Evolutionary conservation across 108 stramenopile species (phyloP).

Genomic region (Stephanodiscus triporus): DNA sequence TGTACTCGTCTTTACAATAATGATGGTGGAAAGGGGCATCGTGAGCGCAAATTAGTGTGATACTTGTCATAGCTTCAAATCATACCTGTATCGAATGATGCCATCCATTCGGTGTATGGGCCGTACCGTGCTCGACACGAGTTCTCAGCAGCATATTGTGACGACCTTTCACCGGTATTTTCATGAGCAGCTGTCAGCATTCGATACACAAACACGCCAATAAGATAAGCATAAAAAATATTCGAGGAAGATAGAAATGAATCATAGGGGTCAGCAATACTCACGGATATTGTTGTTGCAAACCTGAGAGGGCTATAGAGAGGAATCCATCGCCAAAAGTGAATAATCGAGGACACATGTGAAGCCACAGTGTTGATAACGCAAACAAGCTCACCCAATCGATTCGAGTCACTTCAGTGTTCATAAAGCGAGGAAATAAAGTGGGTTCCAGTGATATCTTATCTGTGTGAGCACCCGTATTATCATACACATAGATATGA

Average conservation of each 20-base stretch:
- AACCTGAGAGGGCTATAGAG: constrained; percentile 27
- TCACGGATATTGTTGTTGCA: constrained; percentile 73
- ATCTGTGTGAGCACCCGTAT: constrained; percentile 43
- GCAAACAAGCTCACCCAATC: constrained; percentile 40
- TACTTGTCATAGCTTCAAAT: background rate
- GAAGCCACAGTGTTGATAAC: background rate
- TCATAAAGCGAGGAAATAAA: constrained; percentile 38
- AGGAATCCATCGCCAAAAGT: background rate
- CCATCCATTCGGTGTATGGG: constrained; percentile 77
- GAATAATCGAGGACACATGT: background rate
- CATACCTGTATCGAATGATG: constrained; percentile 61
- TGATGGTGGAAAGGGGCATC: background rate
- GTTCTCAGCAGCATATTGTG: constrained; percentile 80
- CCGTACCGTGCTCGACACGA: constrained; percentile 73
- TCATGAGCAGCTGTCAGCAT: constrained; percentile 51
- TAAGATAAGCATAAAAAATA: background rate
- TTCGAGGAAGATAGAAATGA: background rate
- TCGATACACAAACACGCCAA: background rate
- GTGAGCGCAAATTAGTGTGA: background rate
- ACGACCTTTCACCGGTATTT: constrained; percentile 73
- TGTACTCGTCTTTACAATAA: constrained; percentile 60
- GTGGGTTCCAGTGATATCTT: constrained; percentile 29
- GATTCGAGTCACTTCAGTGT: constrained; percentile 50
- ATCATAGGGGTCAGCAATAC: background rate
- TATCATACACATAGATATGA: constrained; percentile 58